Evolutionary conservation across 108 stramenopile species (phyloP).

Genomic region (Pseudonitzschia multistriata): DNA sequence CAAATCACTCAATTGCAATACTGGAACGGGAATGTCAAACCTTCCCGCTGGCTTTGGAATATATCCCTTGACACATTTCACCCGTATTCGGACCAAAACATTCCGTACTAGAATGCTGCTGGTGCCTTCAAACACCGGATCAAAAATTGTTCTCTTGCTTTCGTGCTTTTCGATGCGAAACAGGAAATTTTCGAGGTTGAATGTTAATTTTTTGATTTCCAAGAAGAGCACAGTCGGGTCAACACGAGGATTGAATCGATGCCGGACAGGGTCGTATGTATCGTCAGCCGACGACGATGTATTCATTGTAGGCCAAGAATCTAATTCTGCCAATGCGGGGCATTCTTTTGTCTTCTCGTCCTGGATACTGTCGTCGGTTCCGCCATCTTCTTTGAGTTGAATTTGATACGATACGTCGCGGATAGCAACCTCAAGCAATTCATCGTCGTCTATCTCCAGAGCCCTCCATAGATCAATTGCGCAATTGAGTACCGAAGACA

Average conservation of each 20-base stretch:
- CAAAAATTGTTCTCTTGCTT: conserved; percentile 56
- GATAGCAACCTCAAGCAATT: conserved; percentile 78
- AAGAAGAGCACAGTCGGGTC: conserved; percentile 78
- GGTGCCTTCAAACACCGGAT: conserved; percentile 81
- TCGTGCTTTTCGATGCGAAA: conserved; percentile 79
- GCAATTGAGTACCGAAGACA: conserved; percentile 69
- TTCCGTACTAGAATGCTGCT: conserved; percentile 64
- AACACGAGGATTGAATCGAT: conserved; percentile 62
- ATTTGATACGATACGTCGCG: conserved; percentile 81
- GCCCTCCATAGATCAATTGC: conserved; percentile 82
- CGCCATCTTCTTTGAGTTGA: conserved; percentile 43
- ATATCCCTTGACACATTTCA: conserved; percentile 68
- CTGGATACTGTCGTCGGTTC: conserved; percentile 11
- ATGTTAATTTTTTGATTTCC: conserved; percentile 74
- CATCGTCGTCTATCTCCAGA: conserved; percentile 80
- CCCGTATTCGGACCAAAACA: conserved; percentile 69
- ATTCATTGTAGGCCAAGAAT: background rate
- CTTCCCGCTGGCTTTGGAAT: conserved; percentile 31
- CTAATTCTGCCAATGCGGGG: background rate
- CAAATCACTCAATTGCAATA: conserved; percentile 58
- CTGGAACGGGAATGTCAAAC: conserved; percentile 37
- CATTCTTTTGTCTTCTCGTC: conserved; percentile 3
- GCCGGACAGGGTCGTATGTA: conserved; percentile 14
- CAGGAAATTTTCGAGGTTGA: conserved; percentile 63
- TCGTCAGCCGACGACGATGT: background rate